A percentile compares a stretch with the other conserved stretches of the same genome.
Conservation (phyloP, 2,329 filamentous ascomycete species). For the Penicillium sp. region DNA sequence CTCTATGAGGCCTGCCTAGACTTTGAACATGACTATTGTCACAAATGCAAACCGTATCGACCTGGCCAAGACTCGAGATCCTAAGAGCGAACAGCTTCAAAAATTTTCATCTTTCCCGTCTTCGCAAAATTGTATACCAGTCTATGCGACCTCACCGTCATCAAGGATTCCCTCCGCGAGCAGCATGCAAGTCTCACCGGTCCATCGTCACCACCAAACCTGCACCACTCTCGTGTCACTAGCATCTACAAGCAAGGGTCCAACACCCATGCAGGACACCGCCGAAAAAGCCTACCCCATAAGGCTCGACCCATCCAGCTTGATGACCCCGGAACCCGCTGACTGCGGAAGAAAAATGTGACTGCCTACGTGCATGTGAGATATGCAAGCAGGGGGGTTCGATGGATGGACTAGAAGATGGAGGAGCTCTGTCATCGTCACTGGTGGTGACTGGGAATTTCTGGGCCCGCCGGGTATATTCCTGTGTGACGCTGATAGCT, state of each 20-base stretch:
- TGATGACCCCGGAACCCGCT: not conserved
- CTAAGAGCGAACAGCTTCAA: not conserved
- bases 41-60: not conserved
- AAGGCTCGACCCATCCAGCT: conserved; percentile 17
- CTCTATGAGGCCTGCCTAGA: not conserved
- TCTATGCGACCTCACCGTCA: conserved; percentile 6
- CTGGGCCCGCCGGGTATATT: not conserved
- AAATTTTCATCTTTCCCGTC: not conserved
- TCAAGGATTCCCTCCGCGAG: conserved; percentile 7
- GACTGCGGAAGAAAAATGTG: conserved; percentile 13
- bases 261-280: conserved; percentile 10
- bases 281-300: not conserved
- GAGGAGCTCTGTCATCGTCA: not conserved
- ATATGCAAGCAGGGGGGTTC: conserved; percentile 21
- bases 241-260: conserved; percentile 24
- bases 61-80: not conserved
- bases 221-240: conserved; percentile 24
- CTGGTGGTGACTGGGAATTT: not conserved
- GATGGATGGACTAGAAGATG: conserved; percentile 13
- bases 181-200: conserved; percentile 29
- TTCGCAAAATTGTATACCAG: not conserved
- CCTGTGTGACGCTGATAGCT: conserved; percentile 8
- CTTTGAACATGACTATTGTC: too few species aligned
- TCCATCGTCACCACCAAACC: conserved; percentile 7
- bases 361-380: conserved; percentile 31